Evolutionary conservation across 805 yeast genomes (phyloP).

Genomic region (Metschnikowia drakensbergensis): DNA sequence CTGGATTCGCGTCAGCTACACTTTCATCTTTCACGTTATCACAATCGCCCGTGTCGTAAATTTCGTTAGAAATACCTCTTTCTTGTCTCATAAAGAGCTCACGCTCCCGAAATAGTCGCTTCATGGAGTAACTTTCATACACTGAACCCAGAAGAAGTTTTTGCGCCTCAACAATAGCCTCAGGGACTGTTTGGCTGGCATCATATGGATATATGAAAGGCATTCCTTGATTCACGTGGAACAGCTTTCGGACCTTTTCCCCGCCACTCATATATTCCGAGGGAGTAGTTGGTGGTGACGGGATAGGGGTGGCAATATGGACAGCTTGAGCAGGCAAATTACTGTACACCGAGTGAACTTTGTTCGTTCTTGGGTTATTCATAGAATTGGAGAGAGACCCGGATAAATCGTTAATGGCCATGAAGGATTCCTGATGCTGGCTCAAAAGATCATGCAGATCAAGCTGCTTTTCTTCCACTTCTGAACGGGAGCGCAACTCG

Average conservation of each 20-base stretch:
- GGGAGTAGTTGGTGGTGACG: conserved; percentile 63
- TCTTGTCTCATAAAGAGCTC: conserved; percentile 71
- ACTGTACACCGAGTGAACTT: conserved; percentile 40
- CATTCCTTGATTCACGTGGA: conserved; percentile 62
- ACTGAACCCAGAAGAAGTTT: conserved; percentile 59
- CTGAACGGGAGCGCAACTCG: not conserved
- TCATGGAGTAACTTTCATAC: conserved; percentile 60
- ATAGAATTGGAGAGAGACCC: conserved; percentile 57
- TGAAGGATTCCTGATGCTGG: conserved; percentile 18
- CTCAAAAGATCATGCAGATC: not conserved
- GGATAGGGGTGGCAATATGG: conserved; percentile 84
- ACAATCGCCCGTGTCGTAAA: conserved; percentile 19
- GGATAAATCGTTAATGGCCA: conserved; percentile 41
- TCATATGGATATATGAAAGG: conserved; percentile 63
- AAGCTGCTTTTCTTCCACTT: not conserved
- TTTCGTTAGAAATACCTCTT: conserved; percentile 43
- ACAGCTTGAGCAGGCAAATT: conserved; percentile 51
- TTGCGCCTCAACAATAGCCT: conserved; percentile 76
- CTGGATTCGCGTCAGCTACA: conserved; percentile 29
- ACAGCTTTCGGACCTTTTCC: conserved; percentile 49
- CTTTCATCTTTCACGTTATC: conserved; percentile 21
- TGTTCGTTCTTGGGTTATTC: conserved; percentile 53
- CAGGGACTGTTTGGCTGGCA: conserved; percentile 46
- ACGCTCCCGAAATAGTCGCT: conserved; percentile 70
- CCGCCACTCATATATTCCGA: conserved; percentile 46